phyloP scores from a whole-genome alignment of 139 green algal species.

The Haematococcus lacustris region DNA sequence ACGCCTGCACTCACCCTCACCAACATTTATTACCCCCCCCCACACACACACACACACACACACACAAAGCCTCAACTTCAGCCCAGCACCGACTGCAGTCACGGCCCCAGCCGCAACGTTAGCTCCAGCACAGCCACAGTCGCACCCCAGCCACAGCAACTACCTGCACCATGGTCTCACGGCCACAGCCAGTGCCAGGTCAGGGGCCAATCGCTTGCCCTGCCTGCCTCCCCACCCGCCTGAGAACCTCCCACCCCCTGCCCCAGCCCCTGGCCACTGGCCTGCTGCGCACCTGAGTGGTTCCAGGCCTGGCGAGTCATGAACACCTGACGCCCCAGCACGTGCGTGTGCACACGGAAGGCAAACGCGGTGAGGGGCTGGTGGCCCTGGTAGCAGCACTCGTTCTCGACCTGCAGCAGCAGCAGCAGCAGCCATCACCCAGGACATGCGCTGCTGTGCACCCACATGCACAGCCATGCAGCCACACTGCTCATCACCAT shows the following conservation, averaged over 20 bases:
- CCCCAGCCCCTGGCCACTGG: background rate
- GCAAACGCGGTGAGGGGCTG: slow-evolving; percentile 68
- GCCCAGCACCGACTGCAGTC: too few relatives aligned
- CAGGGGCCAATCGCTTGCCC: background rate
- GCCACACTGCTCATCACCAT: too few relatives aligned
- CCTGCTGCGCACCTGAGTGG: slow-evolving; percentile 10
- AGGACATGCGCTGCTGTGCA: too few relatives aligned
- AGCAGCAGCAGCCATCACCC: background rate
- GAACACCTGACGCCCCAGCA: slow-evolving; percentile 49
- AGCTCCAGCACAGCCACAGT: too few relatives aligned
- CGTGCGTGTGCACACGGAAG: slow-evolving; percentile 80
- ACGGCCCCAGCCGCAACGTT: too few relatives aligned
- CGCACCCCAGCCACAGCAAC: too few relatives aligned
- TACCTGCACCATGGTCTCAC: background rate
- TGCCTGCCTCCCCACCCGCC: background rate
- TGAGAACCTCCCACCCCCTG: background rate
- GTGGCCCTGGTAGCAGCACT: slow-evolving; percentile 47
- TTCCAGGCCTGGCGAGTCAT: slow-evolving; percentile 26
- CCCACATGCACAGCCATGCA: too few relatives aligned
- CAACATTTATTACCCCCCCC: too few relatives aligned
- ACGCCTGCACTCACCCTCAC: too few relatives aligned
- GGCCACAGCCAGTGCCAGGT: background rate
- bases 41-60: too few relatives aligned
- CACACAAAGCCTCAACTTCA: too few relatives aligned
- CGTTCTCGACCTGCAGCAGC: background rate